Evolutionary conservation across 2,329 filamentous ascomycete genomes (phyloP).

Genomic region (Ambrosiella cleistominuta): DNA sequence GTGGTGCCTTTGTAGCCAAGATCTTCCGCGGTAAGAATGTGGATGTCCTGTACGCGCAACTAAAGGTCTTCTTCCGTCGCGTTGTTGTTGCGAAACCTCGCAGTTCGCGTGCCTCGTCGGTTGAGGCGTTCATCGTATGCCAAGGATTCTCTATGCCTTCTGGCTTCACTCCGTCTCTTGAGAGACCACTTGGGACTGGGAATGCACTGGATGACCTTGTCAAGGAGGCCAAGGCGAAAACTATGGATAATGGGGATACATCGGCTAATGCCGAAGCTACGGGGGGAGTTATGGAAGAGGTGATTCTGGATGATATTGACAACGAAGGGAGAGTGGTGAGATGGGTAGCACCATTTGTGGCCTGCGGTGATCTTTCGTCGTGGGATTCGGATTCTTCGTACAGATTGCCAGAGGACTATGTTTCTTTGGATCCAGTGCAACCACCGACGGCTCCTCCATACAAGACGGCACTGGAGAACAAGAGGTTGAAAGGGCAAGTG

Average conservation of each 20-base stretch:
- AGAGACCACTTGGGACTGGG: conserved; percentile 54
- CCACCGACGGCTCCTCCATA: conserved; percentile 93
- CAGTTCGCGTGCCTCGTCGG: conserved; percentile 85
- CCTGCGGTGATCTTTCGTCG: conserved; percentile 87
- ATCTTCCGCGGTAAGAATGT: conserved; percentile 92
- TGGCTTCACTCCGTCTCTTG: conserved; percentile 58
- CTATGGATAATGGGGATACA: conserved; percentile 26
- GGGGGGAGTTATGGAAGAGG: conserved; percentile 10
- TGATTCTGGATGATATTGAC: conserved; percentile 17
- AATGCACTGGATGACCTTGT: conserved; percentile 17
- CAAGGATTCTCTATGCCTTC: conserved; percentile 68
- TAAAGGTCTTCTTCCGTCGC: conserved; percentile 72
- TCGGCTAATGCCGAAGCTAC: conserved; percentile 5
- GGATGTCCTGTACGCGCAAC: conserved; percentile 84
- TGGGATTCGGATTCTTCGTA: conserved; percentile 96
- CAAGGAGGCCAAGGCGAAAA: conserved; percentile 20
- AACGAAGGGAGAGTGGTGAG: conserved; percentile 23
- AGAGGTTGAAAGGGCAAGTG: conserved; percentile 56
- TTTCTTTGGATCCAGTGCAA: conserved; percentile 81
- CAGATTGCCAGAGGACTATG: conserved; percentile 65
- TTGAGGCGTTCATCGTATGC: conserved; percentile 94
- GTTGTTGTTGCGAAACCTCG: conserved; percentile 88
- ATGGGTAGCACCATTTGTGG: conserved; percentile 91
- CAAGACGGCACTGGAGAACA: conserved; percentile 64
- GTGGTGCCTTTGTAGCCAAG: conserved; percentile 94